These are phyloP conservation scores for Pseudoneurospora amorphoporcata DNA, from an alignment of 495 filamentous ascomycete genomes.

Conservation along the genomic window DNA sequence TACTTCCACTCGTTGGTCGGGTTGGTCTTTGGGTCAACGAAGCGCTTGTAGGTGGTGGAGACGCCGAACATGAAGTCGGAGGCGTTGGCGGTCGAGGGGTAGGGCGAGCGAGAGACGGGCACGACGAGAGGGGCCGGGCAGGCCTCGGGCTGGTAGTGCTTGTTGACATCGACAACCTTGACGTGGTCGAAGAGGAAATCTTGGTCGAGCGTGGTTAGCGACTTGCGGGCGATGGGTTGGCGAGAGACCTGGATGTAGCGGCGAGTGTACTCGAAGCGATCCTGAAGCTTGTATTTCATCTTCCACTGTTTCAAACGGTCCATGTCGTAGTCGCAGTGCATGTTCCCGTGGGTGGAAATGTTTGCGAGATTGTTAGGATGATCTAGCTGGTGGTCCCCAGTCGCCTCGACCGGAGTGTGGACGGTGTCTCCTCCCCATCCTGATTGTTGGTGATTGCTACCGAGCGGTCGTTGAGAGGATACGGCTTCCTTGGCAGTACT, in stretches of 20 bases:
- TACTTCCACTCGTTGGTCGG: slow-evolving; percentile 39
- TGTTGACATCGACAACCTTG: slow-evolving; percentile 34
- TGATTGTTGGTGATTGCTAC: not conserved
- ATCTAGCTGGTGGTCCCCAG: slow-evolving; percentile 4
- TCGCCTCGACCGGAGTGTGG: not conserved
- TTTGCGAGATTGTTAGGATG: slow-evolving; percentile 6
- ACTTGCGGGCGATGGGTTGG: slow-evolving; percentile 32
- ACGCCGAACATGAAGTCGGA: slow-evolving; percentile 45
- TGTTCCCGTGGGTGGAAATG: slow-evolving; percentile 9
- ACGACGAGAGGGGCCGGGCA: slow-evolving; percentile 39
- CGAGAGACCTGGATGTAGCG: slow-evolving; percentile 39
- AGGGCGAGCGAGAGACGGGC: slow-evolving; percentile 35
- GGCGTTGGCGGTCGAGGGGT: slow-evolving; percentile 33
- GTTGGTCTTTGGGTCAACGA: slow-evolving; percentile 31
- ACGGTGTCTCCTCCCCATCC: slow-evolving; percentile 1
- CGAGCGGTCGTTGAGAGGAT: slow-evolving; percentile 23
- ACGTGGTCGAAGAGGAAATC: slow-evolving; percentile 33
- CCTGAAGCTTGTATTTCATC: slow-evolving; percentile 33
- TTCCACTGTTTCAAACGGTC: slow-evolving; percentile 30
- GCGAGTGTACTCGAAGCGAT: slow-evolving; percentile 41
- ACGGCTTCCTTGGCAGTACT: slow-evolving; percentile 23
- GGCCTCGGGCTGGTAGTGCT: slow-evolving; percentile 26
- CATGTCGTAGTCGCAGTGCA: slow-evolving; percentile 38
- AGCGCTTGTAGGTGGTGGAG: slow-evolving; percentile 37
- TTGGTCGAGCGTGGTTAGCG: slow-evolving; percentile 36